Evolutionary conservation across 495 filamentous ascomycete species (phyloP).

Genomic region (Astrothelium subdiscretum): DNA sequence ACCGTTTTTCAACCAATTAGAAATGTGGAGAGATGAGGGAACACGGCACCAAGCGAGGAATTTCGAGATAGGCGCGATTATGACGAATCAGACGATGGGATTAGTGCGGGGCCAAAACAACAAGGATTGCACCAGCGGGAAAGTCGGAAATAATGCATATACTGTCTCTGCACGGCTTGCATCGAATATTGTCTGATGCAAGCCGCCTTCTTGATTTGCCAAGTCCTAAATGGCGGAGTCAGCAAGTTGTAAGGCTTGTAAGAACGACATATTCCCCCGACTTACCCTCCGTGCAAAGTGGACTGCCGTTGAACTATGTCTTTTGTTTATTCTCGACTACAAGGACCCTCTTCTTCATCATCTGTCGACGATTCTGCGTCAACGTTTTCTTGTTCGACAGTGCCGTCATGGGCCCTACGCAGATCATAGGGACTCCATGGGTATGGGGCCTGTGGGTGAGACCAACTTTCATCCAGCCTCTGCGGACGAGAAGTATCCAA

Average conservation of each 20-base stretch:
- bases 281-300: not conserved
- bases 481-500: not conserved
- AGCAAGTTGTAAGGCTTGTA: not conserved
- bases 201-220: not conserved
- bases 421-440: not conserved
- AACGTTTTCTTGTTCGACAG: not conserved
- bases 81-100: not conserved
- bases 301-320: not conserved
- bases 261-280: not conserved
- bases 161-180: not conserved
- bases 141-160: not conserved
- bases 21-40: not conserved
- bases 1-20: too few species aligned
- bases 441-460: not conserved
- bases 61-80: not conserved
- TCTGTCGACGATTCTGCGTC: not conserved
- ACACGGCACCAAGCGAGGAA: not conserved
- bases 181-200: not conserved
- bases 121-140: not conserved
- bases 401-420: not conserved
- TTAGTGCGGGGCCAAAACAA: not conserved
- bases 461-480: not conserved
- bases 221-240: not conserved
- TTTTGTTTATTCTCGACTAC: not conserved
- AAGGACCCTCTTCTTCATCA: not conserved